Base-by-base conservation (phyloP, 2,329 filamentous ascomycete species). In the Cryphonectria naterciae region DNA sequence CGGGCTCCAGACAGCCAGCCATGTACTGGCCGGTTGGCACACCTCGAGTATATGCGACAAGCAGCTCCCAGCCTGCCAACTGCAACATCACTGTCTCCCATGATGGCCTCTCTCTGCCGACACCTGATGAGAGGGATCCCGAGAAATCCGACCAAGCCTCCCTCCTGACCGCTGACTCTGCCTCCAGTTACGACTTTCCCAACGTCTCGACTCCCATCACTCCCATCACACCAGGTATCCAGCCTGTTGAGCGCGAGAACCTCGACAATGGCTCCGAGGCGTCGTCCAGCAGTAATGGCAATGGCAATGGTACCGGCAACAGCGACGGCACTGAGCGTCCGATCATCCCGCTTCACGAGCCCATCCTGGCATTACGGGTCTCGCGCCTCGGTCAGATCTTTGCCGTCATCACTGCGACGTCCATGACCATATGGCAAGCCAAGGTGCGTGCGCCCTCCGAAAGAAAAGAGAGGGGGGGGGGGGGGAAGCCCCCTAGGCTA, bases 11-110 rank as follows among this genome's bases (percentile, higher is more conserved):
- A 76, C 74, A 74, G 70, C 74, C 75, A 78, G 85, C 83, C 86
- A 97, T 96, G 93, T 97, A 97, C 87, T 97, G 93, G 93, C 93
- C 93, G 78, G 89, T 94, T 81, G 93, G 92, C 81, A 93, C 93
- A 80, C 93, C 93, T 79, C 90, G 91, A 80, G 90, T 95, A 80
- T 95, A 93, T 84, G 91, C 93, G 78, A 92, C 92, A 76, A 92
- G 87, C 83, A 93, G 89, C 82, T 88, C 87, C 78, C 86, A 86
- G 79, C 81, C 85, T 75, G 81, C 85, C 69, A 80, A 82, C 69
- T 80, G 85, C 75, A 85, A 83, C 73, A 79, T 85, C 70, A 82
- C 86, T 73, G 81, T 88, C 73, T 88, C 86, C 68, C 86, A 91
- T 75, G 88, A 93, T 83, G 90, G 91, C 79, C 83, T 89, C 28